Conservation (phyloP, 805 yeast genomes). For the Metschnikowia noctiluminum region DNA sequence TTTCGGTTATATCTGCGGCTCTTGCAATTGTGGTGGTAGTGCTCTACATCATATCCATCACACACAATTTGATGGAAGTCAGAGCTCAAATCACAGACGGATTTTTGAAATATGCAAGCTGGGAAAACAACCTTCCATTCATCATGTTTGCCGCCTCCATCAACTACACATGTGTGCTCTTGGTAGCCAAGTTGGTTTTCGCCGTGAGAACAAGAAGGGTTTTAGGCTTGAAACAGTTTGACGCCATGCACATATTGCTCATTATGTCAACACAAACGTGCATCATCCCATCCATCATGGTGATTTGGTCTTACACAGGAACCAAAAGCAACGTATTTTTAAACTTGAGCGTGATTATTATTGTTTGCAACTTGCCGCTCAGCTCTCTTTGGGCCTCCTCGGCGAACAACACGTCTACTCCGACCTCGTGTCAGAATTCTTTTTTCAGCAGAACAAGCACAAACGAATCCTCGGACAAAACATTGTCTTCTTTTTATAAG, state of each 20-base stretch:
- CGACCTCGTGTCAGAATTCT: constrained; percentile 18
- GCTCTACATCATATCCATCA: constrained; percentile 54
- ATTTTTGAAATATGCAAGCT: constrained; percentile 23
- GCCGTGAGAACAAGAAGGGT: constrained; percentile 73
- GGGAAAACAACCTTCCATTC: constrained; percentile 51
- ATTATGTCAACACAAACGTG: constrained; percentile 83
- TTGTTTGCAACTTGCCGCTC: constrained; percentile 72
- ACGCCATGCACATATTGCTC: constrained; percentile 72
- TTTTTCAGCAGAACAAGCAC: constrained; percentile 13
- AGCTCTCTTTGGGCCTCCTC: constrained; percentile 88
- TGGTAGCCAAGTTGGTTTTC: constrained; percentile 58
- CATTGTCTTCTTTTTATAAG: constrained; percentile 3
- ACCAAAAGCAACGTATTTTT: constrained; percentile 35
- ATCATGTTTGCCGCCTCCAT: constrained; percentile 70
- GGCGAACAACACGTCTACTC: constrained; percentile 44
- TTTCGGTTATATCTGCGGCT: constrained; percentile 35
- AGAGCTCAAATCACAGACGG: constrained; percentile 1
- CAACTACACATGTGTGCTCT: constrained; percentile 54
- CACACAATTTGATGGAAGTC: constrained; percentile 35
- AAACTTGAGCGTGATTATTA: constrained; percentile 56
- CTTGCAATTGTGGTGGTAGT: constrained; percentile 56
- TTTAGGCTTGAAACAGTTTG: constrained; percentile 80
- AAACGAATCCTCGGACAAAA: constrained; percentile 4
- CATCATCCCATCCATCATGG: constrained; percentile 69
- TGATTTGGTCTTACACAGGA: constrained; percentile 49